Evolutionary conservation across 2,329 filamentous ascomycete genomes (phyloP).

Genomic region (Aspergillus fijiensis): DNA sequence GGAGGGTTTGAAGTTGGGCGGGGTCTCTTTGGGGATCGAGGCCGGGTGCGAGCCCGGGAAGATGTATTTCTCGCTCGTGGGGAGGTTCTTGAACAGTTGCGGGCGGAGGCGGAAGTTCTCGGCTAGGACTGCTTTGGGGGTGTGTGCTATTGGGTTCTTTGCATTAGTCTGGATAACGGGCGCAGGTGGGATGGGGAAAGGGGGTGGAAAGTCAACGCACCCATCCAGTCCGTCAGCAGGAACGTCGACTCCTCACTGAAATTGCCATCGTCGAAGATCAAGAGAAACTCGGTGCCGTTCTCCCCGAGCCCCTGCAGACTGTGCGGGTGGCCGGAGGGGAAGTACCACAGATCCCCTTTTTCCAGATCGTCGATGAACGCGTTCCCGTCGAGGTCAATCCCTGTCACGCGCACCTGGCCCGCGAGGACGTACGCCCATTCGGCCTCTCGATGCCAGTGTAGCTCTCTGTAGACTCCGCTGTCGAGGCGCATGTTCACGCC

Average conservation of each 20-base stretch:
- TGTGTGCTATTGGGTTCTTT: background rate
- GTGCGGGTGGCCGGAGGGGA: conserved; percentile 8
- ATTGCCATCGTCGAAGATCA: conserved; percentile 7
- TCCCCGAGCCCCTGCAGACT: conserved; percentile 5
- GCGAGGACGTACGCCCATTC: conserved; percentile 10
- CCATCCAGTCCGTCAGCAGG: conserved; percentile 9
- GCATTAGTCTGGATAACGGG: no score
- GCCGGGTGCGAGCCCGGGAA: conserved; percentile 4
- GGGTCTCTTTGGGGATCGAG: conserved; percentile 1
- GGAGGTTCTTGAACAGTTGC: conserved; percentile 6
- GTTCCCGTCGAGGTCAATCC: conserved; percentile 4
- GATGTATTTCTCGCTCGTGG: conserved; percentile 5
- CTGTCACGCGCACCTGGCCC: conserved; percentile 1
- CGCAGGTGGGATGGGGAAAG: background rate
- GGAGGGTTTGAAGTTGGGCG: conserved; percentile 8
- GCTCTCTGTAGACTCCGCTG: conserved; percentile 1
- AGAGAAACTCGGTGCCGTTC: conserved; percentile 7
- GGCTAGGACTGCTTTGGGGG: conserved; percentile 8
- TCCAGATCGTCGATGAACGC: conserved; percentile 8
- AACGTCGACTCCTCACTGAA: conserved; percentile 9
- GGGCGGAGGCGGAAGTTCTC: conserved; percentile 8
- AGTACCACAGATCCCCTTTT: conserved; percentile 10
- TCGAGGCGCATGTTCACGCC: conserved; percentile 9
- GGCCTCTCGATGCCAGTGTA: conserved; percentile 8
- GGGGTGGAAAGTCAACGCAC: background rate